phyloP scores from a whole-genome alignment of 805 yeast genomes.

The Cyberlindnera mississippiensis region DNA sequence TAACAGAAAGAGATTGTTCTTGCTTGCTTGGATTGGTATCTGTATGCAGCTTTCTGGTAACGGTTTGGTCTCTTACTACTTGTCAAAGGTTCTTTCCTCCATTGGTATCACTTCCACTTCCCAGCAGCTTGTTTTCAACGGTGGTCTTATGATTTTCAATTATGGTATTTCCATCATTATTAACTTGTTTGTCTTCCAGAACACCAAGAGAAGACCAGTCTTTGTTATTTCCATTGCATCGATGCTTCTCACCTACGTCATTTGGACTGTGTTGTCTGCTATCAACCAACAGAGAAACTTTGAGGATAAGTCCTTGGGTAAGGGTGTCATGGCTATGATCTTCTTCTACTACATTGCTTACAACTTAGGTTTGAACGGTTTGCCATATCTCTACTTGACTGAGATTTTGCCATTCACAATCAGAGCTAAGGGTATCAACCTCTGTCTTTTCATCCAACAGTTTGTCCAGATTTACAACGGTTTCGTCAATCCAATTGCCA shows the following conservation, averaged over 20 bases:
- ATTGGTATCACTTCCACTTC: slow-evolving; percentile 49
- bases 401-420: slow-evolving; percentile 35
- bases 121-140: slow-evolving; percentile 47
- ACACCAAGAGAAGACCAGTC: slow-evolving; percentile 34
- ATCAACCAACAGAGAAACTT: slow-evolving; percentile 39
- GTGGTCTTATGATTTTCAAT: slow-evolving; percentile 46
- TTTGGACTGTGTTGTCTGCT: slow-evolving; percentile 47
- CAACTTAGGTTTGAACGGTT: slow-evolving; percentile 41
- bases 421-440: slow-evolving; percentile 30
- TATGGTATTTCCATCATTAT: slow-evolving; percentile 32
- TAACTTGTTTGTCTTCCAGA: slow-evolving; percentile 29
- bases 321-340: slow-evolving; percentile 49
- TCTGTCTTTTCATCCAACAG: slow-evolving; percentile 24
- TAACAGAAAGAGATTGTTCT: slow-evolving; percentile 40
- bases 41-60: slow-evolving; percentile 45
- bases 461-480: slow-evolving; percentile 31
- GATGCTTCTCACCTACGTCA: slow-evolving; percentile 36
- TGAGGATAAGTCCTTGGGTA: slow-evolving; percentile 37
- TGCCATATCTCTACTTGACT: slow-evolving; percentile 43
- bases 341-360: slow-evolving; percentile 42
- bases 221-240: slow-evolving; percentile 33
- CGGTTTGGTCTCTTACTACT: slow-evolving; percentile 49
- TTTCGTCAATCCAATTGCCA: slow-evolving; percentile 36
- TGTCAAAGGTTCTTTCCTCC: slow-evolving; percentile 45
- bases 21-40: slow-evolving; percentile 31